Evolutionary conservation across 1,284 basidiomycete species (phyloP).

Genomic region (Schizophyllum commune): DNA sequence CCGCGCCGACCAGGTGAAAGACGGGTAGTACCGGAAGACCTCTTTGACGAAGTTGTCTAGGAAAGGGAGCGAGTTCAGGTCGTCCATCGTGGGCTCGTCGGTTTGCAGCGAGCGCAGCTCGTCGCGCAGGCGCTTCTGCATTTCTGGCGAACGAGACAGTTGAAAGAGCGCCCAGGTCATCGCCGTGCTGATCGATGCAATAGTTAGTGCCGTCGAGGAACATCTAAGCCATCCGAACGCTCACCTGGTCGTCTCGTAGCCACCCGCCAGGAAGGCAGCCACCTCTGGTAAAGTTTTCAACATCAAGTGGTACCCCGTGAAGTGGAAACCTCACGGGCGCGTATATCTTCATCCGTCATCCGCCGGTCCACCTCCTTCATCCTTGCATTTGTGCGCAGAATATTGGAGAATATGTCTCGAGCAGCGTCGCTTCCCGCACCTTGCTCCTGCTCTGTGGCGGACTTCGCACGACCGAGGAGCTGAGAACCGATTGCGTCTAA

Average conservation of each 20-base stretch:
- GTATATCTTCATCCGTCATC: background rate
- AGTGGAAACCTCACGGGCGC: background rate
- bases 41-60: slow-evolving; percentile 11
- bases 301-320: too few relatives aligned
- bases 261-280: slow-evolving; percentile 9
- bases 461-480: background rate
- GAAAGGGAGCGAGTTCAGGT: slow-evolving; percentile 11
- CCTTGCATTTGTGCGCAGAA: background rate
- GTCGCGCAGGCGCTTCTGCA: slow-evolving; percentile 11
- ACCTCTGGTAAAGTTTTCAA: too few relatives aligned
- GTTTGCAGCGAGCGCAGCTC: slow-evolving; percentile 8
- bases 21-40: slow-evolving; percentile 4
- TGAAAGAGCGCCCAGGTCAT: slow-evolving; percentile 13
- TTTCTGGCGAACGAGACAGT: slow-evolving; percentile 9
- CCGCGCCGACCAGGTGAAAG: slow-evolving; percentile 2
- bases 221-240: background rate
- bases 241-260: slow-evolving; percentile 6
- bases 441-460: background rate
- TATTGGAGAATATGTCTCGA: background rate
- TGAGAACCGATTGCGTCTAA: background rate
- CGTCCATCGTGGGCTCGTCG: slow-evolving; percentile 12
- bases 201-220: background rate
- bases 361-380: background rate
- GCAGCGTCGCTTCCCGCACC: background rate
- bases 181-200: slow-evolving; percentile 3